Percentiles rank a stretch among this genome's conserved stretches.
Conservation (phyloP, 2,329 filamentous ascomycete species). For the Trichoderma citrinoviride region DNA sequence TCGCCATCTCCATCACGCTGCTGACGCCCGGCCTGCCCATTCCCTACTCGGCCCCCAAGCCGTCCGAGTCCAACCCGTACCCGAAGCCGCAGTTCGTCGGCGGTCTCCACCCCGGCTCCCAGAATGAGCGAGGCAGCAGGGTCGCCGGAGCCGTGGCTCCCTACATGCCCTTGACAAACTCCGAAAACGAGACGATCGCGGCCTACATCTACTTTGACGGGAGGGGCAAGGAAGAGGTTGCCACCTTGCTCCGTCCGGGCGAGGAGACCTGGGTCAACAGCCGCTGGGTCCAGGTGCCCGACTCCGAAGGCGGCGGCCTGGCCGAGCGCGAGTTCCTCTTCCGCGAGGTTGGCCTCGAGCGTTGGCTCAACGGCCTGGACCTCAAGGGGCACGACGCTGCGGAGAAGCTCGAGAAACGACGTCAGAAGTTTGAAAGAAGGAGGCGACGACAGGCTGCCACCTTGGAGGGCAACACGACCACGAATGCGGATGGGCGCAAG, state of each 20-base stretch:
- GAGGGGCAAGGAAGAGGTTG: slow-evolving; percentile 91
- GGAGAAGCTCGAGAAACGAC: slow-evolving; percentile 83
- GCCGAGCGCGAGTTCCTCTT: slow-evolving; percentile 97
- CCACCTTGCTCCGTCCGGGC: slow-evolving; percentile 83
- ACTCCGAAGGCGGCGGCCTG: slow-evolving; percentile 86
- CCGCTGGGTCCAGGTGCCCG: slow-evolving; percentile 91
- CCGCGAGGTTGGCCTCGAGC: slow-evolving; percentile 90
- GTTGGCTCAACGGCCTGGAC: slow-evolving; percentile 95
- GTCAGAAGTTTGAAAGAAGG: slow-evolving; percentile 71
- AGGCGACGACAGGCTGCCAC: slow-evolving; percentile 60
- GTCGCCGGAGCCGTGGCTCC: slow-evolving; percentile 64
- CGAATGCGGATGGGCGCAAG: slow-evolving; percentile 40
- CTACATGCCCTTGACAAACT: slow-evolving; percentile 89
- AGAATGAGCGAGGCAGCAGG: slow-evolving; percentile 47
- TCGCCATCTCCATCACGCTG: slow-evolving; percentile 96
- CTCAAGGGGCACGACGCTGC: slow-evolving; percentile 90
- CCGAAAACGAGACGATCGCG: slow-evolving; percentile 93
- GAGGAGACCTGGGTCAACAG: slow-evolving; percentile 99
- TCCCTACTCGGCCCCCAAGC: slow-evolving; percentile 86
- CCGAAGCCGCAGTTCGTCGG: slow-evolving; percentile 82
- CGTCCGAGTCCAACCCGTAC: slow-evolving; percentile 71
- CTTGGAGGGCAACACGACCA: slow-evolving; percentile 35
- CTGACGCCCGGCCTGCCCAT: slow-evolving; percentile 85
- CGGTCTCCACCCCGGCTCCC: slow-evolving; percentile 56
- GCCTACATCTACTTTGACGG: slow-evolving; percentile 99